Percentiles rank a stretch among this genome's conserved stretches.
Conservation (phyloP, 2,329 filamentous ascomycete genomes). For the Clarireedia homoeocarpa region DNA sequence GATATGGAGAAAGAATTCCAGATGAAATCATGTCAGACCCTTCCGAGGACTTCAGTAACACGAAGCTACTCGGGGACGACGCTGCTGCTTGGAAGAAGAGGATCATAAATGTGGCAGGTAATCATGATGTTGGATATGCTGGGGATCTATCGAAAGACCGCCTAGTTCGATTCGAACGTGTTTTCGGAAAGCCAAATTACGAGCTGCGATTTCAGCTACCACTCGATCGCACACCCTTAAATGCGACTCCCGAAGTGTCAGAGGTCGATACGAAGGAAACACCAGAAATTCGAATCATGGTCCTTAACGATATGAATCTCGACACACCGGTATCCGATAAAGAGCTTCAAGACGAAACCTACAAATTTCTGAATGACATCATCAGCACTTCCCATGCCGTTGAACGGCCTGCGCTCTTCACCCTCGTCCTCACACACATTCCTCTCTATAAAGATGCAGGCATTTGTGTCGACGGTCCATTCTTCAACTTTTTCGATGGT, state of each 20-base stretch:
- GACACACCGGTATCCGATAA: slow-evolving; percentile 68
- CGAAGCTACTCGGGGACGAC: slow-evolving; percentile 32
- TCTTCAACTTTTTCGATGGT: slow-evolving; percentile 69
- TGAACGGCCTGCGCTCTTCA: slow-evolving; percentile 58
- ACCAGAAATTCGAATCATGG: slow-evolving; percentile 71
- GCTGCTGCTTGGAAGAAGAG: slow-evolving; percentile 58
- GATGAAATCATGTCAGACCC: slow-evolving; percentile 45
- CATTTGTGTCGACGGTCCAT: slow-evolving; percentile 75
- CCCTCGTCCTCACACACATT: slow-evolving; percentile 84
- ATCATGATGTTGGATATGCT: slow-evolving; percentile 94
- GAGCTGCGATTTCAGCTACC: slow-evolving; percentile 67
- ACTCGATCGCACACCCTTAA: slow-evolving; percentile 19
- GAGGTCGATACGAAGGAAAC: slow-evolving; percentile 40
- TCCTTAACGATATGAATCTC: slow-evolving; percentile 90
- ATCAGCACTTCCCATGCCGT: slow-evolving; percentile 57
- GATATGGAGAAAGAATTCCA: slow-evolving; percentile 55
- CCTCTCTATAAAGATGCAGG: slow-evolving; percentile 79
- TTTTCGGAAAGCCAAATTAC: slow-evolving; percentile 87
- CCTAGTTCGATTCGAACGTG: slow-evolving; percentile 71
- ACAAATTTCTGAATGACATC: slow-evolving; percentile 64
- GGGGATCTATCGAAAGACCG: slow-evolving; percentile 77
- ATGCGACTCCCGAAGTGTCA: slow-evolving; percentile 32
- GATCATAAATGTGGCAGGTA: slow-evolving; percentile 85
- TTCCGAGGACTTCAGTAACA: slow-evolving; percentile 31
- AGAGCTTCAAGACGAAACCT: slow-evolving; percentile 66